Percentiles rank a stretch among this genome's conserved stretches.
Evolutionary conservation across 2,329 filamentous ascomycete genomes (phyloP).

Genomic region (Thermoascus crustaceus): DNA sequence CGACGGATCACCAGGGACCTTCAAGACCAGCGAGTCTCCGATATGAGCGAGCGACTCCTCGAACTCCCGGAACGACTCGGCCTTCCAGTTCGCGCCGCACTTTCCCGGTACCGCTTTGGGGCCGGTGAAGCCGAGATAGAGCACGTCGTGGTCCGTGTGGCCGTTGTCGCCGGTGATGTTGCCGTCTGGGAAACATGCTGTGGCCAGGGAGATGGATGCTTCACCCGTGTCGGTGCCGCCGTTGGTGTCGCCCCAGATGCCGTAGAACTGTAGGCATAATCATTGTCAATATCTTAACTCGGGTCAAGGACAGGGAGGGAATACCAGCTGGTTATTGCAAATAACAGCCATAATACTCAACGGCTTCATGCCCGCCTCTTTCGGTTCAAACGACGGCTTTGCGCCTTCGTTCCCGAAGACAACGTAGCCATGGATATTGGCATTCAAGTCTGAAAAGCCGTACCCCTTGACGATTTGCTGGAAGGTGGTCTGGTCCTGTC

Average conservation of each 20-base stretch:
- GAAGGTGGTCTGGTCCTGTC: constrained; percentile 41
- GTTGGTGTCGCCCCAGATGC: constrained; percentile 56
- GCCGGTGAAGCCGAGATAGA: constrained; percentile 56
- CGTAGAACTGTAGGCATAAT: constrained; percentile 40
- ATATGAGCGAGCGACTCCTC: constrained; percentile 16
- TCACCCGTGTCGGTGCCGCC: constrained; percentile 51
- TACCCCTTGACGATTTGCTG: constrained; percentile 31
- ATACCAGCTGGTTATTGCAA: constrained; percentile 42
- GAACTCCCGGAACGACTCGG: constrained; percentile 42
- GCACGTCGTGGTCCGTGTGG: constrained; percentile 49
- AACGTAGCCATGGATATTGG: constrained; percentile 47
- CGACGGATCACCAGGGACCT: not conserved
- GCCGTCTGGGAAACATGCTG: constrained; percentile 47
- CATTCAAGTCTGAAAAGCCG: constrained; percentile 40
- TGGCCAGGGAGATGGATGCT: constrained; percentile 50
- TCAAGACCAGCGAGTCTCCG: constrained; percentile 10
- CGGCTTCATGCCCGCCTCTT: constrained; percentile 39
- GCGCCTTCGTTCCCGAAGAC: constrained; percentile 45
- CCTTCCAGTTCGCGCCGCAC: constrained; percentile 48
- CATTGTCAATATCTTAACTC: no score
- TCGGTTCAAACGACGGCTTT: constrained; percentile 35
- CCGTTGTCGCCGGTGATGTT: constrained; percentile 49
- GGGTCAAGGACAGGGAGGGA: not conserved
- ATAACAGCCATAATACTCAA: constrained; percentile 50
- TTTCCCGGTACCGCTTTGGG: constrained; percentile 49